Evolutionary conservation across 371 early-diverging fungal genomes (phyloP), one percentile per base, ranked within the genome.

Genomic region (Coelomomyces lativittatus): DNA sequence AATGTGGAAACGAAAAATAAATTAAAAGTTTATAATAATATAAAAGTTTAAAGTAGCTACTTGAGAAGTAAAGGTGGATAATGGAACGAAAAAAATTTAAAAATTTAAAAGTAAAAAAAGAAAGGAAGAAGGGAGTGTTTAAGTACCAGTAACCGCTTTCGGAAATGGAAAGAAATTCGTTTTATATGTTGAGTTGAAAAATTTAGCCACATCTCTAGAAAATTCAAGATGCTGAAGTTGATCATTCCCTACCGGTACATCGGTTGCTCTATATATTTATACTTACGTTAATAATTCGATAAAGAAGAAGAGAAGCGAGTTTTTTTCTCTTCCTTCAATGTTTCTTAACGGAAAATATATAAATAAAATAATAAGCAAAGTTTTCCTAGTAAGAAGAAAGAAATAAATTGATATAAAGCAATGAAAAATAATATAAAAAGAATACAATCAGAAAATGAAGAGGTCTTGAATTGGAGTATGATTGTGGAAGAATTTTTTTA

Each of bases 191-290:
- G 79, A 73, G 64, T 91, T 90, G 57, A 86, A 85, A 14, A 68
- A 56, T 6, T 55, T 48, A 1, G 81, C 86, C 37, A 86, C 73
- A 51, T 83, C 81, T 17, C 82, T 64, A 1, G 89, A 70, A 39
- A 93, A 58, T 55, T 91, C 86, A 26, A 93, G 54, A 54, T 93
- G 93, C 58, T 91, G 92, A 19, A 79, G 51, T 54, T 93, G 91
- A 57, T 93, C 93, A 35, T 86, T 87, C 25, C 93, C 93, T 1
- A 93, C 86, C 10, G 93, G 93, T 0, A 93, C 83, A 52, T 87
- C 79, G 4, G 83, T 82, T 0, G 88, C 83, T 28, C 82, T 81
- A 44, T 1, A 5, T 7, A 7, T 12, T 14, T 26, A 19, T 43
- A 37, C 25, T 14, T 4, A 21, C 7, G 23, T 19, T 14, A 11